phyloP scores from a whole-genome alignment of 2,329 filamentous ascomycete genomes.

The Rhynchosporium secalis region DNA sequence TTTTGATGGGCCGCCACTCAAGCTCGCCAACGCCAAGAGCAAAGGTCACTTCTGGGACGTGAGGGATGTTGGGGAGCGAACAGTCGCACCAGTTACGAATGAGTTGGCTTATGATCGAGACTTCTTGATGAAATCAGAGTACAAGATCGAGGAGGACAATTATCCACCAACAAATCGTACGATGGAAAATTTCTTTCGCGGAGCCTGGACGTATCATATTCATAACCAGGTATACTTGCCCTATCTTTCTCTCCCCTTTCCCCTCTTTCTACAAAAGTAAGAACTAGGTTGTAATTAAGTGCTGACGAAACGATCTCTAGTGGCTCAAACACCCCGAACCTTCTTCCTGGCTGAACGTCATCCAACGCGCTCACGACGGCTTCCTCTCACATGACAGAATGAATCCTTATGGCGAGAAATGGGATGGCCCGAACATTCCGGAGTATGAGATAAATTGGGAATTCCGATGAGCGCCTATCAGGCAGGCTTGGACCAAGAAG shows the following conservation, averaged over 20 bases:
- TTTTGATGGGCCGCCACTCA: conserved; percentile 48
- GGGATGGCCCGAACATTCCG: conserved; percentile 49
- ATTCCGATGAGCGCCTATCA: conserved; percentile 44
- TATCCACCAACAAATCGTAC: conserved; percentile 58
- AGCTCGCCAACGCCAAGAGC: conserved; percentile 34
- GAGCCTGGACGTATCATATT: conserved; percentile 58
- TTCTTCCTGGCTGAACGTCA: conserved; percentile 54
- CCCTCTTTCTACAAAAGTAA: too few species aligned
- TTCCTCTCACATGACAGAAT: conserved; percentile 51
- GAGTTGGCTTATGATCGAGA: conserved; percentile 31
- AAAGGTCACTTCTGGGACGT: conserved; percentile 35
- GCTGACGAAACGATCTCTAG: conserved; percentile 37
- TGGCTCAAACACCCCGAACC: conserved; percentile 57
- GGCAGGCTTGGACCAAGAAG: too few species aligned
- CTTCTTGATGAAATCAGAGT: conserved; percentile 43
- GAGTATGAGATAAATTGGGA: conserved; percentile 53
- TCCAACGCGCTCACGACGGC: conserved; percentile 54
- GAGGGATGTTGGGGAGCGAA: conserved; percentile 24
- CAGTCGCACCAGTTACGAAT: conserved; percentile 23
- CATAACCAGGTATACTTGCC: conserved; percentile 52
- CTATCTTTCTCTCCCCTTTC: background rate
- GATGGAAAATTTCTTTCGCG: conserved; percentile 55
- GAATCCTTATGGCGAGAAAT: conserved; percentile 55
- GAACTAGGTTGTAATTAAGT: background rate
- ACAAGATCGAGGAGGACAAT: conserved; percentile 50